phyloP scores from a whole-genome alignment of 1,284 basidiomycete species.

The Pseudozyma tsukubaensis region DNA sequence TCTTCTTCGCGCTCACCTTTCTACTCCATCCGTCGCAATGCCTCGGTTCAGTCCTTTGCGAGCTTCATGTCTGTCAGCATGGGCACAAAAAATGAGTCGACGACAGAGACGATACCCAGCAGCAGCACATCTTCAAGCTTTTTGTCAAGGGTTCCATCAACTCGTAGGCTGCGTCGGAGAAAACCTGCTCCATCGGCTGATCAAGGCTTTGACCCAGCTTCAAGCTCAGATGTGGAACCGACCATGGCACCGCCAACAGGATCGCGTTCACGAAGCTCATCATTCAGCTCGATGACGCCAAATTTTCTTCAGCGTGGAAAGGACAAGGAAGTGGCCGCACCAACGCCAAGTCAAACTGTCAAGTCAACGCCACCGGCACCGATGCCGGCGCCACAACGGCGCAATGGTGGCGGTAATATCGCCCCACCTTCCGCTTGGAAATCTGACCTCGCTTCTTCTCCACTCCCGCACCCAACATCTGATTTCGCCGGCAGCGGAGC shows the following conservation, averaged over 20 bases:
- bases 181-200: constrained; percentile 8
- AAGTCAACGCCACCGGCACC: background rate
- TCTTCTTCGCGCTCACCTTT: background rate
- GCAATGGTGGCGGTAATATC: background rate
- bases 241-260: background rate
- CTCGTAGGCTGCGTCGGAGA: constrained; percentile 5
- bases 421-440: constrained; percentile 32
- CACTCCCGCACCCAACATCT: too few species aligned
- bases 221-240: background rate
- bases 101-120: background rate
- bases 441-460: constrained; percentile 2
- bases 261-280: constrained; percentile 14
- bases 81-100: background rate
- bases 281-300: constrained; percentile 12
- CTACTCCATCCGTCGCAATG: constrained; percentile 9
- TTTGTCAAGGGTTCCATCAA: constrained; percentile 9
- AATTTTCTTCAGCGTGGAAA: constrained; percentile 7
- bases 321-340: constrained; percentile 4
- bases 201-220: background rate
- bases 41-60: constrained; percentile 18
- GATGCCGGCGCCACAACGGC: too few species aligned
- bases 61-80: constrained; percentile 5
- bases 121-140: constrained; percentile 6
- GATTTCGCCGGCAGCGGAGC: background rate
- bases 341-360: constrained; percentile 2